Percentiles rank a stretch among this genome's conserved stretches.
Conservation (phyloP, 2,329 filamentous ascomycete species). For the Fusarium foetens region DNA sequence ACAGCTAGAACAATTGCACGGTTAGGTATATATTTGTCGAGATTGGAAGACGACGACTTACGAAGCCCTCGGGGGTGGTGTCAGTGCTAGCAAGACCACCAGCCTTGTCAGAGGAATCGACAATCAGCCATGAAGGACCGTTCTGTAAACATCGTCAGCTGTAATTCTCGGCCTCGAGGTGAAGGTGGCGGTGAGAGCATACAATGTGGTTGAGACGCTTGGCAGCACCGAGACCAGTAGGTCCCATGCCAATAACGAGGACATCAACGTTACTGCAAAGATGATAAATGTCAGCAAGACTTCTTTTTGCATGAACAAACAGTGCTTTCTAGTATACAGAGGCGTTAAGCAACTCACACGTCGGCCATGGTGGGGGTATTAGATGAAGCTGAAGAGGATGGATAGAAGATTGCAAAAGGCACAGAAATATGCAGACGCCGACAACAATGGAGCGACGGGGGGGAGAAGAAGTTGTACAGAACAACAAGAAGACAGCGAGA, state of each 20-base stretch:
- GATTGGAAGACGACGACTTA: constrained; percentile 64
- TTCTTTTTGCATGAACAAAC: not conserved
- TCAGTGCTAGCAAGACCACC: constrained; percentile 97
- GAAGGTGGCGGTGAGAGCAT: constrained; percentile 56
- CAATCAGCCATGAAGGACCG: constrained; percentile 93
- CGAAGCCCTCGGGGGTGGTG: constrained; percentile 94
- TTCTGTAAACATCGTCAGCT: constrained; percentile 65
- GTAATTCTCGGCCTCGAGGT: constrained; percentile 33
- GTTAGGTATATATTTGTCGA: constrained; percentile 33
- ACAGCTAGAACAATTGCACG: constrained; percentile 70
- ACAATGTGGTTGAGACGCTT: constrained; percentile 98
- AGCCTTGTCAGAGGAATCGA: constrained; percentile 90
- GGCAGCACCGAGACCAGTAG: constrained; percentile 95
- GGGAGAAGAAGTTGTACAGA: constrained; percentile 43
- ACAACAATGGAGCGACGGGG: constrained; percentile 29
- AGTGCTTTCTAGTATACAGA: not conserved
- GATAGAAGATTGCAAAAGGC: constrained; percentile 20
- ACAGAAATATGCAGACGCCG: constrained; percentile 35
- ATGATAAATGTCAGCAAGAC: constrained; percentile 28
- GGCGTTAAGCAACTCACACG: constrained; percentile 48
- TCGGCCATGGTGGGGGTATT: constrained; percentile 53
- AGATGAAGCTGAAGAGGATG: constrained; percentile 26
- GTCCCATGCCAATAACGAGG: constrained; percentile 96
- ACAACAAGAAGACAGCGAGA: constrained; percentile 36
- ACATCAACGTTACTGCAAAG: constrained; percentile 85